Conservation (phyloP, 257 asterid genomes). For the Nicotiana undulata region DNA sequence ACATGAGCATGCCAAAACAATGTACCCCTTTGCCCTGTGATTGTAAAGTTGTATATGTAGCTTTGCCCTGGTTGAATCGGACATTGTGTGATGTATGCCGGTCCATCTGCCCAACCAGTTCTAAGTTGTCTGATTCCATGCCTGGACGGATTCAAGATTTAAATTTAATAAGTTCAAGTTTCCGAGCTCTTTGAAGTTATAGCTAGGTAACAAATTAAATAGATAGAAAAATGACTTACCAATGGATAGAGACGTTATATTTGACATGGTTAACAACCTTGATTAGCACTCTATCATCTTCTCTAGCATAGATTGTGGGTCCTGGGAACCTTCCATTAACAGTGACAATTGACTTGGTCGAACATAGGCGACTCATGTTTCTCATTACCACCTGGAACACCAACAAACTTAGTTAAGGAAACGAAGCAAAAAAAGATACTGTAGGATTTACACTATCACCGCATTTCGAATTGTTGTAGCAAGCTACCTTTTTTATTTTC, state of each 20-base stretch:
- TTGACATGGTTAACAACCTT: slow-evolving; percentile 79
- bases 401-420: background rate
- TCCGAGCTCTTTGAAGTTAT: background rate
- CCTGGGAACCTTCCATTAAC: slow-evolving; percentile 78
- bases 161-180: background rate
- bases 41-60: slow-evolving; percentile 68
- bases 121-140: slow-evolving; percentile 77
- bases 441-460: background rate
- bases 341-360: slow-evolving; percentile 65
- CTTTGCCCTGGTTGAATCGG: slow-evolving; percentile 76
- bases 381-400: slow-evolving; percentile 58
- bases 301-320: slow-evolving; percentile 81
- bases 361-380: slow-evolving; percentile 50
- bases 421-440: background rate
- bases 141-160: slow-evolving; percentile 26
- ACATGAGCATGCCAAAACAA: slow-evolving; percentile 88
- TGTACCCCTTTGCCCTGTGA: slow-evolving; percentile 92
- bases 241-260: slow-evolving; percentile 76
- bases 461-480: background rate
- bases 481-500: background rate
- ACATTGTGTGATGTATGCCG: slow-evolving; percentile 89
- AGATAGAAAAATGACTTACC: slow-evolving; percentile 25
- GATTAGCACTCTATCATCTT: slow-evolving; percentile 61
- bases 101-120: slow-evolving; percentile 97
- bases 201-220: no score